Base-by-base conservation (phyloP, 148 eudicot species). In the Chenopodium formosanum region DNA sequence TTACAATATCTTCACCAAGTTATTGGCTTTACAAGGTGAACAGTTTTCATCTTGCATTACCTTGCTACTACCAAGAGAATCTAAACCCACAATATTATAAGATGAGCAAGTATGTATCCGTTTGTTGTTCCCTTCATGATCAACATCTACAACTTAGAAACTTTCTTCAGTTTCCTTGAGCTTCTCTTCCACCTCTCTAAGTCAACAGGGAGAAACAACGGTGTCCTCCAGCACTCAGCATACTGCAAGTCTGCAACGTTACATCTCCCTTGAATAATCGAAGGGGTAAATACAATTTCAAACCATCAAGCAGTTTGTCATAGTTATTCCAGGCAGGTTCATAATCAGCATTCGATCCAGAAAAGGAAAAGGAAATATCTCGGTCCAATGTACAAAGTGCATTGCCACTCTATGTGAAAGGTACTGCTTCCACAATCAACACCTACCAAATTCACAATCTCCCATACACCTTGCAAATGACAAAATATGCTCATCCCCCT, bases 311-410 rank as follows among this genome's bases (percentile, higher is more conserved):
- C 14, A 70, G 32, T n/a, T 17, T 37, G 10, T 62, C 46, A 47
- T 64, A 77, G 69, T 9, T 77, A 44, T 44, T 63, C 70, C 79
- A 77, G 40, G 56, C 53, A 37, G n/a, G 9, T 67, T 77, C 56
- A 0, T 12, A 27, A 63, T 3, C 29, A 7, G 3, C 25, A 63
- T 22, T 20, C 16, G 19, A 44, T 20, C 79, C 20, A 3, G 20
- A 69, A 17, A 78, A 34, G 7, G 46, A 50, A 62, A 78, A 70
- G 0, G 94, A 92, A 20, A 91, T 60, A 25, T 88, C 92, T 44
- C 88, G 92, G 75, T 85, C 91, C 20, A 87, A 68, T 20, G 91
- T 20, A 91, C 89, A 46, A 91, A 91, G 19, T 91, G 91, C 88
- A 81, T 88, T 0, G 89, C 84, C 4, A 88, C 92, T 5, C 90